A percentile compares a stretch with the other conserved stretches of the same genome.
Conservation (phyloP, 2,329 filamentous ascomycete genomes). For the Aspergillus uvarum region DNA sequence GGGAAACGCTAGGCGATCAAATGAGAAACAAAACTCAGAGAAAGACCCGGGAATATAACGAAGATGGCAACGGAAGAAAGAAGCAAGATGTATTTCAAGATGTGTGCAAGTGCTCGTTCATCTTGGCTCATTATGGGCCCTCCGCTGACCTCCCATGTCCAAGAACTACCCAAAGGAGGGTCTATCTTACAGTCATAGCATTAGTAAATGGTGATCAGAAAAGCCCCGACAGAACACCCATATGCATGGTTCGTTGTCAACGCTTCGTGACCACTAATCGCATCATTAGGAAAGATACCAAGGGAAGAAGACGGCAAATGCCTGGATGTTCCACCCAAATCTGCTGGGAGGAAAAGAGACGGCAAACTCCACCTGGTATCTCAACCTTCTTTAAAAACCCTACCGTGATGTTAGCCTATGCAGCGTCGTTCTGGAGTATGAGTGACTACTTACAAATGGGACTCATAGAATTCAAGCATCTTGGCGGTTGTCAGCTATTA, state of each 20-base stretch:
- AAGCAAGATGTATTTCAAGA: not conserved
- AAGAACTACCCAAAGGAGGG: constrained; percentile 5
- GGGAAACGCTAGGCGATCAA: not conserved
- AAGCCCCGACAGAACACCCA: constrained; percentile 15
- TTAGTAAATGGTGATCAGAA: not conserved
- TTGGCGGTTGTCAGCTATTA: constrained; percentile 22
- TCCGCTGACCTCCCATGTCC: not conserved
- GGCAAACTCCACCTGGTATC: not conserved
- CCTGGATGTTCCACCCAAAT: not conserved
- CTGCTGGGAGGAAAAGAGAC: not conserved
- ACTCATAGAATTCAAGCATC: constrained; percentile 53
- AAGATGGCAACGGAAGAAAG: not conserved
- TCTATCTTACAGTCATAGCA: constrained; percentile 15
- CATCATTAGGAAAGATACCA: not conserved
- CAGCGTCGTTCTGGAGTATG: not conserved
- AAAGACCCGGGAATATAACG: not conserved
- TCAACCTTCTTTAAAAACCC: constrained; percentile 39
- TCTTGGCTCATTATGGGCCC: not conserved
- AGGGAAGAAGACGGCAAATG: not conserved
- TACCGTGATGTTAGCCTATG: constrained; percentile 20
- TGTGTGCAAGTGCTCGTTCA: not conserved
- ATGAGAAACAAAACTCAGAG: not conserved
- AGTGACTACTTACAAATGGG: constrained; percentile 43
- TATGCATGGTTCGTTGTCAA: constrained; percentile 12
- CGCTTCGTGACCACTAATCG: constrained; percentile 1